These are phyloP conservation scores for Curvularia eragrostidis DNA, from an alignment of 2,329 filamentous ascomycete genomes.

Conservation along the genomic window DNA sequence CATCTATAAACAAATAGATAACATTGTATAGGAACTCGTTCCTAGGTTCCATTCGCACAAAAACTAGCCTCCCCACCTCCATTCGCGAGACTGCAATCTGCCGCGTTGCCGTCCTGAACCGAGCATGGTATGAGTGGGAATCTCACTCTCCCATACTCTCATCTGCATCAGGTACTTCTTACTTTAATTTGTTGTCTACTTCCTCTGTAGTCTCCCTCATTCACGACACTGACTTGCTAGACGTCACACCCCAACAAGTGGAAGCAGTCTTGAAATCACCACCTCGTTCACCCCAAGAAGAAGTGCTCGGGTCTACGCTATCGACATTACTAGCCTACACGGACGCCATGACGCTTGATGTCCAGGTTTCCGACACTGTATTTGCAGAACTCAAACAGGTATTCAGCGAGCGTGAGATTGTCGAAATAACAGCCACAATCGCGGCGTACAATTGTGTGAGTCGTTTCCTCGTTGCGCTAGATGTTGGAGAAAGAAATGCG, in stretches of 20 bases:
- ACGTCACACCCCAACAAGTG: conserved; percentile 62
- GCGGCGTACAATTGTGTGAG: conserved; percentile 87
- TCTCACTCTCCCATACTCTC: conserved; percentile 73
- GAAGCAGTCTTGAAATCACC: conserved; percentile 34
- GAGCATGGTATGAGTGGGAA: conserved; percentile 85
- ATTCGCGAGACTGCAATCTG: conserved; percentile 81
- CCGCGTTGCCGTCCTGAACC: conserved; percentile 79
- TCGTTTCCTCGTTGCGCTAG: conserved; percentile 80
- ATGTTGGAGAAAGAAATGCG: conserved; percentile 61
- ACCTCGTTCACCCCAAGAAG: conserved; percentile 16
- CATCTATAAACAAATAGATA: neutral
- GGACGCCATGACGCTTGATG: conserved; percentile 82
- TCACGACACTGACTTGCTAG: conserved; percentile 56
- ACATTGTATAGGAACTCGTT: conserved; percentile 57
- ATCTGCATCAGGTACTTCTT: conserved; percentile 19
- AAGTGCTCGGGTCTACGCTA: conserved; percentile 63
- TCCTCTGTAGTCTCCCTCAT: neutral
- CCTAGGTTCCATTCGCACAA: conserved; percentile 62
- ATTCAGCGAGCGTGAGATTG: conserved; percentile 74
- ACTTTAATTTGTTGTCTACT: neutral
- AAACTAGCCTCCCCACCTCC: conserved; percentile 57
- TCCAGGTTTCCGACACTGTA: conserved; percentile 71
- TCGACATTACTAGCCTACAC: conserved; percentile 75
- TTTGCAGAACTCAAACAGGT: conserved; percentile 67
- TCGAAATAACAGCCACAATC: conserved; percentile 81